Evolutionary conservation across 768 basidiomycete genomes (phyloP), one percentile per base, ranked within the genome.

Genomic region (Pleurotus cornucopiae): DNA sequence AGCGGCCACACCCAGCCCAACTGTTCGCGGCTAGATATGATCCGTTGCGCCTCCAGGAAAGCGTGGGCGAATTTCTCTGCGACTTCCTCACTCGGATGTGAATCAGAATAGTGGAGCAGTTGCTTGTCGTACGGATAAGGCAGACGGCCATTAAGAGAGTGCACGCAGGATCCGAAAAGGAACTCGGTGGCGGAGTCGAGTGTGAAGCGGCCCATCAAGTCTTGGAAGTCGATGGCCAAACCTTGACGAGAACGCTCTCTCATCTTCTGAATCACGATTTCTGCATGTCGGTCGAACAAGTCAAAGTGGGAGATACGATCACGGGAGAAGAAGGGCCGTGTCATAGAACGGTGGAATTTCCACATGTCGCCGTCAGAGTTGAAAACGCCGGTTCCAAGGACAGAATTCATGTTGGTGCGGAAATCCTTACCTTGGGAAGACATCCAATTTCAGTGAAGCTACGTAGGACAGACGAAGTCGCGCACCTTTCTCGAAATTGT

Each of bases 171-270:
- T 26, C 82, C 79, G 57, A 83, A 81, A 7, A 84, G 71, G 61
- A 85, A 84, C 21, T 80, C 79, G 0, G 81, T 78, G 0, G 81
- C 80, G 0, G 80, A 81, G 61, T 86, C 84, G 34, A 85, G 65
- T 0, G 82, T 81, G 64, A 82, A 82, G 2, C 77, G 70, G 1
- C 59, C 67, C 16, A 70, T 66, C 4, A 71, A 58, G 59, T 75
- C 77, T 55, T 76, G 72, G 46, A 77, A 68, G 54, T 77, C 73
- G 21, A 77, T 60, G 2, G 73, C 62, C 47, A 71, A 62, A 2
- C 74, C 75, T 20, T 63, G 60, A 43, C 61, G 64, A 40, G 74
- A 65, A 40, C 75, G 67, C 41, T 60, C 51, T 49, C 67, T 67
- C 6, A 71, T 63, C 54, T 64, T 66, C 3, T 48, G 23, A 23